Percentiles rank a stretch among this genome's conserved stretches.
Conservation (phyloP, 176 grass and related monocot genomes). For the Rhynchospora breviuscula region DNA sequence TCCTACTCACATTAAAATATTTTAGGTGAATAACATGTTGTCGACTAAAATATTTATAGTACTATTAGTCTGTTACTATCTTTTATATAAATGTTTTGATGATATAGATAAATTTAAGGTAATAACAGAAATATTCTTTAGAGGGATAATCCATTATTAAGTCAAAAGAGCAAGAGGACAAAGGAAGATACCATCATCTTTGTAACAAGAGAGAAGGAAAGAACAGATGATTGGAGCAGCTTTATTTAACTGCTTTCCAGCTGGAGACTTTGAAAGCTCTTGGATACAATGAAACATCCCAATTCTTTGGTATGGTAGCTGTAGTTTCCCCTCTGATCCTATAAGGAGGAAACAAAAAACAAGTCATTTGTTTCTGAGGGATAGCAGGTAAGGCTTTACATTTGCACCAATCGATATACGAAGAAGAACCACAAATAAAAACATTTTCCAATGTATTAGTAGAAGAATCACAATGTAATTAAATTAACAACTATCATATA, state of each 20-base stretch:
- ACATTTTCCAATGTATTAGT: conserved; percentile 15
- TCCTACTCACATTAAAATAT: not conserved
- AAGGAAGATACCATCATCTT: conserved; percentile 66
- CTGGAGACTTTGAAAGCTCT: conserved; percentile 58
- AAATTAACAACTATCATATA: conserved; percentile 1
- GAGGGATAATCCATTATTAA: not conserved
- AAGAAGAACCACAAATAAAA: not conserved
- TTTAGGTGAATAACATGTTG: conserved; percentile 2
- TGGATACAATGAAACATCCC: conserved; percentile 76
- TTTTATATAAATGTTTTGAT: not conserved
- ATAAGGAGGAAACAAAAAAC: conserved; percentile 22
- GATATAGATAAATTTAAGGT: not conserved
- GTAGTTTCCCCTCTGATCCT: conserved; percentile 97
- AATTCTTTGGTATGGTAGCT: conserved; percentile 76
- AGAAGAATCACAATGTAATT: not conserved
- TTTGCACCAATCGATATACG: not conserved
- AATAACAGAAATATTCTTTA: not conserved
- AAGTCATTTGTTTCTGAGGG: not conserved
- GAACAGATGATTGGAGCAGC: conserved; percentile 59
- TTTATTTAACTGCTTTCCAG: conserved; percentile 63
- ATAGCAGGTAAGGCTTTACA: not conserved
- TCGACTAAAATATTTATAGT: not conserved
- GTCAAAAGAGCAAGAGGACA: conserved; percentile 25
- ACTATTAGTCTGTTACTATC: not conserved
- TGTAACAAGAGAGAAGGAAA: conserved; percentile 80